phyloP scores from a whole-genome alignment of 2,329 filamentous ascomycete species.

The Diaporthe destruens region DNA sequence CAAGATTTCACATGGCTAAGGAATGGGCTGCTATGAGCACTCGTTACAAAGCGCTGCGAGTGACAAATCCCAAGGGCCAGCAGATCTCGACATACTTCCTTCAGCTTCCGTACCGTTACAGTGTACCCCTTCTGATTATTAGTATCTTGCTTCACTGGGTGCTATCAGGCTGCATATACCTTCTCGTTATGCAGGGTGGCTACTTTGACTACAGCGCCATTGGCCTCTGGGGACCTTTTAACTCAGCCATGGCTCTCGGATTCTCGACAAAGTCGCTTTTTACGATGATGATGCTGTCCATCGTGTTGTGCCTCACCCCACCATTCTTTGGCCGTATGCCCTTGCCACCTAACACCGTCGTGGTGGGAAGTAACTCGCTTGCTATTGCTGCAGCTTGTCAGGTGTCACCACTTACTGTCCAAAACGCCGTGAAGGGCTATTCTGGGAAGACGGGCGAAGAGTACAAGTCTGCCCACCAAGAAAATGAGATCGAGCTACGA shows the following conservation, averaged over 20 bases:
- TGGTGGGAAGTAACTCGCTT: conserved; percentile 16
- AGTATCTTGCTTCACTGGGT: conserved; percentile 43
- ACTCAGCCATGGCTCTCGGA: not conserved
- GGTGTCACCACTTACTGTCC: not conserved
- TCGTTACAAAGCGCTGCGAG: conserved; percentile 10
- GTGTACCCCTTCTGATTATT: conserved; percentile 43
- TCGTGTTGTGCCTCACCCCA: not conserved
- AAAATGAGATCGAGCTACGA: not conserved
- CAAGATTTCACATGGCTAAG: conserved; percentile 43
- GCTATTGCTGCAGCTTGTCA: conserved; percentile 25
- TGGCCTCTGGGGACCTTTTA: not conserved
- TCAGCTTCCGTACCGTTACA: conserved; percentile 46
- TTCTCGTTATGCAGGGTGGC: conserved; percentile 42
- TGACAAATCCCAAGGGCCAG: conserved; percentile 41
- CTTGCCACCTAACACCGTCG: not conserved
- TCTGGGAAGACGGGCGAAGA: not conserved
- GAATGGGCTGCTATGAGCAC: conserved; percentile 45
- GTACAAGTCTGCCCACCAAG: not conserved
- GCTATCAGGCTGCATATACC: conserved; percentile 44
- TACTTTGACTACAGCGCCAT: not conserved
- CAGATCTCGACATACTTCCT: conserved; percentile 46
- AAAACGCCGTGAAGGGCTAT: not conserved
- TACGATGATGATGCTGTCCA: not conserved
- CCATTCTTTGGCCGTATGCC: not conserved
- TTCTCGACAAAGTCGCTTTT: conserved; percentile 10